Evolutionary conservation across 768 basidiomycete genomes (phyloP), one percentile per base, ranked within the genome.

Genomic region (Boletus insuetus): DNA sequence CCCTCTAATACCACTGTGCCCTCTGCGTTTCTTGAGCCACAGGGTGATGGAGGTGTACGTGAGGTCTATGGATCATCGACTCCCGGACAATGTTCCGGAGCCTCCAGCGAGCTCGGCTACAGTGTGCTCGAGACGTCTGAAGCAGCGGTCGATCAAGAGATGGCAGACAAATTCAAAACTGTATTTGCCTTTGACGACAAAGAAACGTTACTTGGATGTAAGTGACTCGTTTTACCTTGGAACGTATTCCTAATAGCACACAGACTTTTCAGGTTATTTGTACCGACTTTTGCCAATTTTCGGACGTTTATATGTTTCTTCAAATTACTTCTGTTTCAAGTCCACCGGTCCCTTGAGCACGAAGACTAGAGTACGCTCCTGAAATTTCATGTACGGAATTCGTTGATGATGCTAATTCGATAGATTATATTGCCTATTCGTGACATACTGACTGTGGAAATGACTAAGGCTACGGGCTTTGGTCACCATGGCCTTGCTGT

Each of bases 391-490:
- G 35, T 12, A 39, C 51, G 38, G 41, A 55, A 47, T 24, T 39
- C 29, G 29, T 24, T 42, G 44, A 57, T 48, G 41, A 49, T 43
- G 47, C 12, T 58, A 17, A 17, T 31, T 46, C 45, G 6, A 44
- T 61, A 98, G 95, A 98, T 99, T 96, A 85, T 96, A 20, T 76
- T 99, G 29, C 96, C 96, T 13, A 84, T 97, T 53, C 82, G 83
- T 41, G 96, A 98, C 70, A 83, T 98, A 38, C 76, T 98, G 40
- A 82, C 91, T 12, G 79, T 83, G 6, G 91, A 97, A 71, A 88
- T 83, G 67, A 85, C 89, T 10, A 92, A 87, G 70, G 91, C 94
- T 2, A 89, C 91, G 59, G 84, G 90, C 22, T 92, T 97, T 69
- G 92, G 90, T 7, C 93, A 94, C 65, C 83, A 89, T 64, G 96